Evolutionary conservation across 73 alveolate species (phyloP).

Genomic region (Stentor coeruleus): DNA sequence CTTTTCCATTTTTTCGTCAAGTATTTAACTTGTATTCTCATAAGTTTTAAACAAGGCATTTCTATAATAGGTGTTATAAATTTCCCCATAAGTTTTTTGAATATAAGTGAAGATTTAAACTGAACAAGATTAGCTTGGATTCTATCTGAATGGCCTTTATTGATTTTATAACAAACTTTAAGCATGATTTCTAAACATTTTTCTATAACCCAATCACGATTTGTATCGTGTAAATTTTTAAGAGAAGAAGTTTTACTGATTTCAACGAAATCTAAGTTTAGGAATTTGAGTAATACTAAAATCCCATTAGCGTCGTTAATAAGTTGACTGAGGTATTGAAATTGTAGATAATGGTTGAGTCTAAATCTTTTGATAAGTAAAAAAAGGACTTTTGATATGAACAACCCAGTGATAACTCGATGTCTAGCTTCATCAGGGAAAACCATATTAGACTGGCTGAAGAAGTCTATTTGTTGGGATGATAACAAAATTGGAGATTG

Average conservation of each 20-base stretch:
- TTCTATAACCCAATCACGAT: not conserved
- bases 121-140: not conserved
- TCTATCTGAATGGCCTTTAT: slow-evolving; percentile 5
- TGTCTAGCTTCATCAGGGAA: slow-evolving; percentile 36
- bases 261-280: slow-evolving; percentile 53
- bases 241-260: slow-evolving; percentile 9
- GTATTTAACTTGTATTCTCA: slow-evolving; percentile 9
- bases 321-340: slow-evolving; percentile 40
- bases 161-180: not conserved
- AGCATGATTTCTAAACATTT: not conserved
- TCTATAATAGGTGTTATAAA: not conserved
- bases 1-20: slow-evolving; percentile 23
- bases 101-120: not conserved
- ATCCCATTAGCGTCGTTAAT: slow-evolving; percentile 69
- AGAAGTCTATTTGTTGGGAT: not conserved
- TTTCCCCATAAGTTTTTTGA: not conserved
- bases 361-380: slow-evolving; percentile 39
- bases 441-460: not conserved
- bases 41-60: not conserved
- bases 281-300: slow-evolving; percentile 50
- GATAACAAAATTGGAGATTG: not conserved
- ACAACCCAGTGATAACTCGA: slow-evolving; percentile 38
- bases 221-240: not conserved
- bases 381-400: slow-evolving; percentile 43
- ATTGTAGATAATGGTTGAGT: slow-evolving; percentile 43